Percentiles rank a stretch among this genome's conserved stretches.
These are phyloP conservation scores for Filobasidium floriforme DNA, from an alignment of 768 basidiomycete species.

Conservation along the genomic window DNA sequence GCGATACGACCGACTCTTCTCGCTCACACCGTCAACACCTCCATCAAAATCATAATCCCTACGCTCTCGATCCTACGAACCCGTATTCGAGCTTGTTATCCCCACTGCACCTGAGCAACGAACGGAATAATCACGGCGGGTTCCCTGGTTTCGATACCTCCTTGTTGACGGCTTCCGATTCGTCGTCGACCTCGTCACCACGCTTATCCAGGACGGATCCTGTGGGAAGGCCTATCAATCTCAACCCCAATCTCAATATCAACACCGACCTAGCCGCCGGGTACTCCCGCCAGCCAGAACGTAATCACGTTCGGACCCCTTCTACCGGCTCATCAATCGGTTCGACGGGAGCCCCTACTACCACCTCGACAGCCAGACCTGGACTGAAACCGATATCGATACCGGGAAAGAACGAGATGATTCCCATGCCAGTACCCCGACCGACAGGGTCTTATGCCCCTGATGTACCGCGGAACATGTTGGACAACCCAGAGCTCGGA, in stretches of 20 bases:
- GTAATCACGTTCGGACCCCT: too few relatives aligned
- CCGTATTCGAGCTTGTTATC: not conserved
- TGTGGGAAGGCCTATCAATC: too few relatives aligned
- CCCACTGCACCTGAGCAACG: not conserved
- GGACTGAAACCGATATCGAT: not conserved
- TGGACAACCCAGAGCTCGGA: constrained; percentile 5
- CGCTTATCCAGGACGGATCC: too few relatives aligned
- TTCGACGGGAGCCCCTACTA: not conserved
- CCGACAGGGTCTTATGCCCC: constrained; percentile 3
- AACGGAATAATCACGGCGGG: not conserved
- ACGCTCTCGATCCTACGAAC: not conserved
- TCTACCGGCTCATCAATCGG: too few relatives aligned
- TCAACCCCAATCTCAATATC: too few relatives aligned
- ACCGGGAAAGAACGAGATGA: not conserved
- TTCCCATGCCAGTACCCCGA: constrained; percentile 5
- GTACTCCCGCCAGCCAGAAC: too few relatives aligned
- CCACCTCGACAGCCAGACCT: not conserved
- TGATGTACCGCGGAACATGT: not conserved
- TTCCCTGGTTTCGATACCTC: not conserved
- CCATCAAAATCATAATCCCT: not conserved
- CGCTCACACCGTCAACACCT: not conserved
- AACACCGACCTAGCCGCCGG: too few relatives aligned
- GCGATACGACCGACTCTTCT: too few relatives aligned
- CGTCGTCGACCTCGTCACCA: not conserved
- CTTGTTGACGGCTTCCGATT: not conserved